Evolutionary conservation across 257 asterid species (phyloP).

Genomic region (Solanum bulbocastanum): DNA sequence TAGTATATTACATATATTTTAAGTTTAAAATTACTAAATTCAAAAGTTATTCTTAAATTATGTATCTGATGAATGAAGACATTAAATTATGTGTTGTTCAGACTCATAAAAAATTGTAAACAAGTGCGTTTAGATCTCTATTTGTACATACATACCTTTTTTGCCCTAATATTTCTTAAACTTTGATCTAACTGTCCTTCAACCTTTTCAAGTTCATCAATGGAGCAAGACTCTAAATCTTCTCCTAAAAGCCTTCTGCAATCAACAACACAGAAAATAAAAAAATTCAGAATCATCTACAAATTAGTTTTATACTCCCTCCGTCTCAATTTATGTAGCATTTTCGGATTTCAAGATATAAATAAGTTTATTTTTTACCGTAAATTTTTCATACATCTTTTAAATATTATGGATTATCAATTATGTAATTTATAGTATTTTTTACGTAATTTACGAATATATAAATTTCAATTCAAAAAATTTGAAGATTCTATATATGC

Average conservation of each 20-base stretch:
- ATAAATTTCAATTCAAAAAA: not conserved
- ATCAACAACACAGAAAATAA: not conserved
- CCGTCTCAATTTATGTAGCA: not conserved
- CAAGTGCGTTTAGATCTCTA: too few relatives aligned
- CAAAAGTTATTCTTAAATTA: too few relatives aligned
- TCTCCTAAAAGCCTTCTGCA: slow-evolving; percentile 43
- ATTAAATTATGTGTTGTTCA: too few relatives aligned
- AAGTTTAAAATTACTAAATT: too few relatives aligned
- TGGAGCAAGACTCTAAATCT: slow-evolving; percentile 26
- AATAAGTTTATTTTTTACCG: too few relatives aligned
- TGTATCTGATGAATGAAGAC: not conserved
- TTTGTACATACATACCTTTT: slow-evolving; percentile 28
- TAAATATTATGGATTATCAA: too few relatives aligned
- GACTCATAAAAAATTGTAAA: too few relatives aligned
- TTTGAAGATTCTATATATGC: too few relatives aligned
- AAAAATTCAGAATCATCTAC: not conserved
- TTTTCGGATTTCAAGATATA: not conserved
- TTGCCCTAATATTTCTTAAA: slow-evolving; percentile 28
- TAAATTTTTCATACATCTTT: too few relatives aligned
- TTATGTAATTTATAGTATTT: too few relatives aligned
- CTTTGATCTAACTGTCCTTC: slow-evolving; percentile 43
- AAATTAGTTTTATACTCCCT: not conserved
- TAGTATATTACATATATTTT: too few relatives aligned
- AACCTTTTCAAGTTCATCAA: slow-evolving; percentile 27
- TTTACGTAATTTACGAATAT: too few relatives aligned